Evolutionary conservation across 1,284 basidiomycete species (phyloP).

Genomic region (Ganoderma resinaceum): DNA sequence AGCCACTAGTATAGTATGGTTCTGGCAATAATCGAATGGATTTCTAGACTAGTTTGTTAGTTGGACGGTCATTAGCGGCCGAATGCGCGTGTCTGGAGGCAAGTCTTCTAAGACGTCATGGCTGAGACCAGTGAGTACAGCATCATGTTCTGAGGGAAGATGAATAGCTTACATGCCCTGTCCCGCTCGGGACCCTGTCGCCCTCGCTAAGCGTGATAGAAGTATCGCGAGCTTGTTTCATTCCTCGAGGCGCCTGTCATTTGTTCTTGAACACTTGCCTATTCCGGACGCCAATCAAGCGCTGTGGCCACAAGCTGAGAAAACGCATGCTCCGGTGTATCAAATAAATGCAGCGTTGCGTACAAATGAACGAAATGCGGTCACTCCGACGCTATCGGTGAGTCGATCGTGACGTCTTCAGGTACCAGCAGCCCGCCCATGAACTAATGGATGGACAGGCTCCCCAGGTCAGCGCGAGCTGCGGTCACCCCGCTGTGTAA

Average conservation of each 20-base stretch:
- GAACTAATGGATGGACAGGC: background rate
- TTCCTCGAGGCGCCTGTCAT: constrained; percentile 9
- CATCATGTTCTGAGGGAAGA: background rate
- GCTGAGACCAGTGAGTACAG: background rate
- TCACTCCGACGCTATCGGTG: constrained; percentile 11
- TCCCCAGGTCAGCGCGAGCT: constrained; percentile 1
- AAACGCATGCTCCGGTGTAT: constrained; percentile 2
- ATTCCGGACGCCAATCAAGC: constrained; percentile 14
- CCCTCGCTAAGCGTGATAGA: background rate
- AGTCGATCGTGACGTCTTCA: constrained; percentile 19
- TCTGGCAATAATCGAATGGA: constrained; percentile 18
- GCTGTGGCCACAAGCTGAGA: constrained; percentile 7
- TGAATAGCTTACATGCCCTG: background rate
- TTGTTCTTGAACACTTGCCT: constrained; percentile 32
- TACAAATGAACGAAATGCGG: background rate
- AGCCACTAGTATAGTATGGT: constrained; percentile 17
- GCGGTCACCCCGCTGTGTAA: constrained; percentile 10
- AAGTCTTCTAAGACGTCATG: background rate
- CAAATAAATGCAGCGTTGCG: constrained; percentile 6
- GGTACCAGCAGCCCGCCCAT: background rate
- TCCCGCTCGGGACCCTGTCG: background rate
- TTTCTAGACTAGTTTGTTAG: constrained; percentile 1
- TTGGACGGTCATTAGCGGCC: background rate
- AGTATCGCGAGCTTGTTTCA: background rate
- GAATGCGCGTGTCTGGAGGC: background rate